These are phyloP conservation scores for Aspergillus luchuensis DNA, from an alignment of 2,329 filamentous ascomycete genomes.

Conservation along the genomic window DNA sequence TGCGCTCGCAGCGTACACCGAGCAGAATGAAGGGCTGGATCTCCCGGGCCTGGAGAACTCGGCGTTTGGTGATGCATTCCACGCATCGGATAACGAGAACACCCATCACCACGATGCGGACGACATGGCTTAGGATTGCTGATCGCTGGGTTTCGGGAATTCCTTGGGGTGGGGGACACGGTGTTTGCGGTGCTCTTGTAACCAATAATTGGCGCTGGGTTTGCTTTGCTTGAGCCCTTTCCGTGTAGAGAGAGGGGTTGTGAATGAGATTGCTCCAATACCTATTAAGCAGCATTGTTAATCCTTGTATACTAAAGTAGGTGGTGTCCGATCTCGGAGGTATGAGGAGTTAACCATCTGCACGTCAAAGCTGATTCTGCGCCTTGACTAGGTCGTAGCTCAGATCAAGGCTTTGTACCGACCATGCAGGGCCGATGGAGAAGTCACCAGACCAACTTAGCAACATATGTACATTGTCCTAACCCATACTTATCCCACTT, in stretches of 20 bases:
- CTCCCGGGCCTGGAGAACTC: constrained; percentile 72
- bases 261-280: not conserved
- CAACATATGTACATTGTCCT: too few relatives aligned
- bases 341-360: too few relatives aligned
- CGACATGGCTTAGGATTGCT: constrained; percentile 38
- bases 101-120: constrained; percentile 44
- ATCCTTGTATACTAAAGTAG: too few relatives aligned
- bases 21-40: constrained; percentile 56
- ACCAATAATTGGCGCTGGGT: constrained; percentile 18
- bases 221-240: constrained; percentile 1
- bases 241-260: not conserved
- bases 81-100: constrained; percentile 55
- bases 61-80: constrained; percentile 82
- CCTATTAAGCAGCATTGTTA: too few relatives aligned
- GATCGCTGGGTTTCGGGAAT: constrained; percentile 13
- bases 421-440: too few relatives aligned
- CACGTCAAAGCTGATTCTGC: too few relatives aligned
- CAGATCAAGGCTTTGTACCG: too few relatives aligned
- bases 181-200: constrained; percentile 21
- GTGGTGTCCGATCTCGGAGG: too few relatives aligned
- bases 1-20: constrained; percentile 67
- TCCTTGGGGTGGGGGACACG: constrained; percentile 19
- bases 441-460: too few relatives aligned
- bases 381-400: too few relatives aligned
- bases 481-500: too few relatives aligned